phyloP scores from a whole-genome alignment of 306 rosid genomes.

The Malus fusca region DNA sequence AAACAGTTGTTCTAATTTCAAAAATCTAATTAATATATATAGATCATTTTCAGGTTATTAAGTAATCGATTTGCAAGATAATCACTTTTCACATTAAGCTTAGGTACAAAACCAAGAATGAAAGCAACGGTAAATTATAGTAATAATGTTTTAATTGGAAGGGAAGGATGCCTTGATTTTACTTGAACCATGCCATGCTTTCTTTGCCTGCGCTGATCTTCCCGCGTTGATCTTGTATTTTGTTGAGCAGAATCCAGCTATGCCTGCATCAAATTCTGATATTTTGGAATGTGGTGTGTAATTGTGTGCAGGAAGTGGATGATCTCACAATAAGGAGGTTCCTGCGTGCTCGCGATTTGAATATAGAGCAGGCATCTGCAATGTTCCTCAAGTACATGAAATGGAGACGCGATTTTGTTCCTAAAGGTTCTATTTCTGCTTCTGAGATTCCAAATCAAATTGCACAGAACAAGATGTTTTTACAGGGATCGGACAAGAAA shows the following conservation, averaged over 20 bases:
- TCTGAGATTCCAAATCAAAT: constrained; percentile 39
- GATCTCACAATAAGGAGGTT: constrained; percentile 51
- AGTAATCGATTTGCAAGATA: too few relatives aligned
- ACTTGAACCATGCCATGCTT: too few relatives aligned
- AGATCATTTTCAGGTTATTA: too few relatives aligned
- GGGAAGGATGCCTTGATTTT: too few relatives aligned
- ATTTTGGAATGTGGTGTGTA: neutral
- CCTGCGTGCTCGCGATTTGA: constrained; percentile 47
- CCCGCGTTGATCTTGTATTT: too few relatives aligned
- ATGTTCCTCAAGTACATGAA: constrained; percentile 52
- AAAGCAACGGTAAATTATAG: too few relatives aligned
- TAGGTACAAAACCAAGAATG: too few relatives aligned
- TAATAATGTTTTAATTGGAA: too few relatives aligned
- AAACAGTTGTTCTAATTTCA: too few relatives aligned
- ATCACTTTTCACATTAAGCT: too few relatives aligned
- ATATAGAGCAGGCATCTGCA: constrained; percentile 42
- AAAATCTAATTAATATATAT: too few relatives aligned
- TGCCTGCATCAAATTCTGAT: neutral
- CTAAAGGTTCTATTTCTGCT: constrained; percentile 36
- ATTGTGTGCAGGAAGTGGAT: constrained; percentile 40
- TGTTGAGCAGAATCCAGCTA: neutral
- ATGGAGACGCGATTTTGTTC: constrained; percentile 45
- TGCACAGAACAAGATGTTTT: constrained; percentile 36
- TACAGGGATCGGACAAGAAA: constrained; percentile 46
- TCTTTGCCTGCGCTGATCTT: too few relatives aligned